Percentiles rank a stretch among this genome's conserved stretches.
These are phyloP conservation scores for Coemansia sp. DNA, from an alignment of 192 early-diverging fungal species.

Conservation along the genomic window DNA sequence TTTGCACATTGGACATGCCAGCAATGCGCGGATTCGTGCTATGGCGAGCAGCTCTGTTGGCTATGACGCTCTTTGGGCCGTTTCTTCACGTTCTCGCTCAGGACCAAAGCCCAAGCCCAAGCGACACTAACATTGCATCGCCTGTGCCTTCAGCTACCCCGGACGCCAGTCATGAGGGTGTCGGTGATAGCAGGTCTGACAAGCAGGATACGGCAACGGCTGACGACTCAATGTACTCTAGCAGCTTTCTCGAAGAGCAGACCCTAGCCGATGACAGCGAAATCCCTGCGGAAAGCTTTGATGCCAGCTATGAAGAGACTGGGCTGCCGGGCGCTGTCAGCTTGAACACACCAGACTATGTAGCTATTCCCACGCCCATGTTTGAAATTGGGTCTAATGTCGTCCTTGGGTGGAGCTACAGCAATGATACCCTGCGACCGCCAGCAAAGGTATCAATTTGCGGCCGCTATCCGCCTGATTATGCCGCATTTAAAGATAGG, in stretches of 20 bases:
- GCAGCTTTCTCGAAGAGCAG: neutral
- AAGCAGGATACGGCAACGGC: neutral
- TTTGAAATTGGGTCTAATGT: constrained; percentile 43
- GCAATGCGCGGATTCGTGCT: neutral
- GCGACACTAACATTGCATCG: neutral
- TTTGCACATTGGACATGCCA: neutral
- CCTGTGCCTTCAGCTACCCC: neutral
- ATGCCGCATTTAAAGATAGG: neutral
- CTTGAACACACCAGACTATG: constrained; percentile 32
- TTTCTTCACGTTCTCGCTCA: neutral
- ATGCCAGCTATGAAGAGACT: constrained; percentile 38
- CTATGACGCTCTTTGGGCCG: neutral
- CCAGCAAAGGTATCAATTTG: constrained; percentile 42
- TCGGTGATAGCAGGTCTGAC: neutral
- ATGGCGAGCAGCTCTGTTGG: neutral
- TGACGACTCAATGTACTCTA: neutral
- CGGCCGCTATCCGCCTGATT: constrained; percentile 28
- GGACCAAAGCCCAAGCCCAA: neutral
- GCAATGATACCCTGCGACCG: constrained; percentile 24
- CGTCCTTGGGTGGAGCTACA: constrained; percentile 39
- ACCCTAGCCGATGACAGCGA: neutral
- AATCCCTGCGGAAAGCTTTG: constrained; percentile 12
- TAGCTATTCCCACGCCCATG: constrained; percentile 34
- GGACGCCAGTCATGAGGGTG: neutral
- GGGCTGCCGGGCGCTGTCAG: constrained; percentile 28